phyloP scores from a whole-genome alignment of 2,329 filamentous ascomycete genomes.

The Lachnellula willkommii region DNA sequence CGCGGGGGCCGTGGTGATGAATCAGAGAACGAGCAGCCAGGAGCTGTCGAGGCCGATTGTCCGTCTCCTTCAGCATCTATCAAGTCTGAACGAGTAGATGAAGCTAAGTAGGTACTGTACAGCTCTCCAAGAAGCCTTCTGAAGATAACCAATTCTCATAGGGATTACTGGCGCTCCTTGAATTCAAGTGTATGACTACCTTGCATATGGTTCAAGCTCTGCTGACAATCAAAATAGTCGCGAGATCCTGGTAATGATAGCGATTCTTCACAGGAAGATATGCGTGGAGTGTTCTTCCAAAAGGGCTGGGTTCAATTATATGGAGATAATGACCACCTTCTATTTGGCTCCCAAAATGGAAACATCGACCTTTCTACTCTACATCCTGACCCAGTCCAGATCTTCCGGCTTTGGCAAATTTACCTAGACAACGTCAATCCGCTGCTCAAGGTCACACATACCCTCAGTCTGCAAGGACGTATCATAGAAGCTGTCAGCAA shows the following conservation, averaged over 20 bases:
- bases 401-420: constrained; percentile 68
- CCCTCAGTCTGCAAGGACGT: constrained; percentile 61
- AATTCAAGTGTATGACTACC: constrained; percentile 35
- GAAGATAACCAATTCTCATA: constrained; percentile 29
- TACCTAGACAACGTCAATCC: constrained; percentile 73
- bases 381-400: constrained; percentile 58
- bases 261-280: constrained; percentile 32
- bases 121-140: constrained; percentile 5
- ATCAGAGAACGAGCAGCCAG: constrained; percentile 26
- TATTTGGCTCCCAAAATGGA: constrained; percentile 44
- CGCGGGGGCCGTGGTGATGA: constrained; percentile 9
- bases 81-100: constrained; percentile 28
- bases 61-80: constrained; percentile 21
- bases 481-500: constrained; percentile 58
- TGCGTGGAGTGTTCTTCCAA: constrained; percentile 36
- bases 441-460: constrained; percentile 65
- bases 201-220: constrained; percentile 1
- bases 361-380: constrained; percentile 41
- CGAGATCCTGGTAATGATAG: constrained; percentile 29
- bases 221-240: constrained; percentile 24
- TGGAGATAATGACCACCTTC: constrained; percentile 41
- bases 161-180: constrained; percentile 44
- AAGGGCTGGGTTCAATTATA: constrained; percentile 42
- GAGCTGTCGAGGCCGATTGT: constrained; percentile 16
- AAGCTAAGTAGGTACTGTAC: constrained; percentile 28